Base-by-base conservation (phyloP, 2,329 filamentous ascomycete species). In the Exserohilum turcica region DNA sequence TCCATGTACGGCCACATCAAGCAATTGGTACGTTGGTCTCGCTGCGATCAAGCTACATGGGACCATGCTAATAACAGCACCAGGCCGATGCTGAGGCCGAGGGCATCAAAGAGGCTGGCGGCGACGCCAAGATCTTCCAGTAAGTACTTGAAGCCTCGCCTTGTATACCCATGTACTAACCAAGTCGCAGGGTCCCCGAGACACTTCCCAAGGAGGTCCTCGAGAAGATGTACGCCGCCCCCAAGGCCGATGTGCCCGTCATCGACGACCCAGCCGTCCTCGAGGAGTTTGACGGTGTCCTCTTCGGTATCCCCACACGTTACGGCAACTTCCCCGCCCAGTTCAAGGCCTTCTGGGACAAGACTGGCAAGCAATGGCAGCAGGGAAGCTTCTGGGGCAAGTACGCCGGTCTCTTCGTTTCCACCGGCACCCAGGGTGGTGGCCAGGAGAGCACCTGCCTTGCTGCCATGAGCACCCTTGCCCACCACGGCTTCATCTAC, bases 251-350 rank as follows among this genome's bases (percentile, higher is more conserved):
- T 71, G 79, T 94, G 74, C 83, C 70, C 15, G 64, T 86, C 52
- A 75, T 91, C 64, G 81, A 87, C 54, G 79, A 82, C 66, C 81
- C 84, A 43, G 74, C 82, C 10, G 79, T 75, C 28, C 86, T 97
- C 37, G 84, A 87, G 71, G 60, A 80, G 47, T 97, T 95, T 80
- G 92, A 97, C 71, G 94, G 81, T 64, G 87, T 97, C 81, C 87
- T 99, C 61, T 84, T 97, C 68, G 94, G 94, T 64, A 94, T 97
- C 75, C 94, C 94, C 55, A 99, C 94, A 45, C 86, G 94, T 64
- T 99, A 91, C 80, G 94, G 94, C 68, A 97, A 95, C 86, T 96
- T 96, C 84, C 92, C 93, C 43, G 90, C 88, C 15, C 94, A 99
- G 80, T 97, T 90, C 90, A 97, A 94, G 83, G 72, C 86, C 36